phyloP scores from a whole-genome alignment of 2,329 filamentous ascomycete species.

The Capronia americana region DNA sequence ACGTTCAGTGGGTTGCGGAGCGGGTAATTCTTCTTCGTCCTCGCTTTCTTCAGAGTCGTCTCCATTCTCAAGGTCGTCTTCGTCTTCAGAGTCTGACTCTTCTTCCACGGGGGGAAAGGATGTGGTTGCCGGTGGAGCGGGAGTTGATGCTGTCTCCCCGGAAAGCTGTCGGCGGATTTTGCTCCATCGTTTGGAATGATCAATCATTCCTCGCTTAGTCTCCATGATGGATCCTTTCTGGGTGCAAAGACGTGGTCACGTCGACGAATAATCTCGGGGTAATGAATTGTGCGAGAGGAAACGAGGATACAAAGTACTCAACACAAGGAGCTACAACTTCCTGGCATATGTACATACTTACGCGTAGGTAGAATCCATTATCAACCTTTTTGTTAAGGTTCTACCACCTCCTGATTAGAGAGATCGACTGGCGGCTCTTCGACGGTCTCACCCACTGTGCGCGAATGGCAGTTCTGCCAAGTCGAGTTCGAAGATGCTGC shows the following conservation, averaged over 20 bases:
- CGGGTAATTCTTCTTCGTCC: slow-evolving; percentile 33
- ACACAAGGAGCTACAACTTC: too few relatives aligned
- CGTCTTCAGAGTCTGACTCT: slow-evolving; percentile 2
- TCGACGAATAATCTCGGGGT: too few relatives aligned
- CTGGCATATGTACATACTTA: too few relatives aligned
- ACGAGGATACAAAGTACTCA: too few relatives aligned
- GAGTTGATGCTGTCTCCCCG: background rate
- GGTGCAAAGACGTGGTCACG: background rate
- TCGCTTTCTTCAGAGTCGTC: slow-evolving; percentile 18
- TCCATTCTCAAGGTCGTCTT: slow-evolving; percentile 3
- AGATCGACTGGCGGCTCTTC: too few relatives aligned
- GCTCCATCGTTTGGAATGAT: slow-evolving; percentile 12
- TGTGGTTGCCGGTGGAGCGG: background rate
- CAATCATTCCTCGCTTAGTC: background rate
- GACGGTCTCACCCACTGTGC: too few relatives aligned
- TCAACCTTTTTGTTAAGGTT: too few relatives aligned
- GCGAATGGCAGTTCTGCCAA: too few relatives aligned
- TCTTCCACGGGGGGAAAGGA: background rate
- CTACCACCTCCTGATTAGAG: too few relatives aligned
- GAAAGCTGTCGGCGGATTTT: slow-evolving; percentile 6
- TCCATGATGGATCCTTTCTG: background rate
- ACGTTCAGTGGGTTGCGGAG: background rate
- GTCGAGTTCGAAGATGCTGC: too few relatives aligned
- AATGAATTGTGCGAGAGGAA: too few relatives aligned
- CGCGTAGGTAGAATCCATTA: too few relatives aligned